phyloP scores from a whole-genome alignment of 495 filamentous ascomycete species.

The Xylaria sp. region DNA sequence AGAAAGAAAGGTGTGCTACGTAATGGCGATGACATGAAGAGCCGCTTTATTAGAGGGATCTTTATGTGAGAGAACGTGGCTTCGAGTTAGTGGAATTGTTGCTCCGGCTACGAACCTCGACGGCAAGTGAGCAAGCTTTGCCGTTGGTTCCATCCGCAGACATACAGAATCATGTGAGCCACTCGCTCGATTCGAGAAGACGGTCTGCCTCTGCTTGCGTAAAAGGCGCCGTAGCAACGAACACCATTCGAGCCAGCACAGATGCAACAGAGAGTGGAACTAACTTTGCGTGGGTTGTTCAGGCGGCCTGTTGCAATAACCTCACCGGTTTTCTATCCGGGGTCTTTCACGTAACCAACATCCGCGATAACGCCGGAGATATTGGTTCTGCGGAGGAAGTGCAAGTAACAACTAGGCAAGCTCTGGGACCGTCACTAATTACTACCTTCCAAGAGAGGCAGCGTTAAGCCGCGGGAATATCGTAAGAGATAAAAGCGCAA shows the following conservation, averaged over 20 bases:
- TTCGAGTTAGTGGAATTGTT: constrained; percentile 1
- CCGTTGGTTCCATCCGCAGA: constrained; percentile 23
- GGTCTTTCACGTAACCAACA: neutral
- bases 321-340: neutral
- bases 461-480: neutral
- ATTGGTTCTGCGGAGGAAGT: neutral
- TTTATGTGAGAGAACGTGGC: constrained; percentile 9
- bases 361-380: neutral
- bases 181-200: constrained; percentile 1
- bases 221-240: neutral
- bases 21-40: neutral
- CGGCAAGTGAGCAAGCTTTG: neutral
- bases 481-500: neutral
- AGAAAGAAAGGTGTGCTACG: too few relatives aligned
- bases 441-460: constrained; percentile 22
- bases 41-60: neutral
- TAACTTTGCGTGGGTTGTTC: neutral
- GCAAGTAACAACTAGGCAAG: neutral
- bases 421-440: neutral
- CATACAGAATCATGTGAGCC: constrained; percentile 11
- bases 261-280: neutral
- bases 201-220: neutral
- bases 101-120: neutral
- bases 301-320: constrained; percentile 6
- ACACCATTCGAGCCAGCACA: neutral